A percentile compares a stretch with the other conserved stretches of the same genome.
These are phyloP conservation scores for Tylopilus balloui DNA, from an alignment of 768 basidiomycete genomes.

Conservation along the genomic window DNA sequence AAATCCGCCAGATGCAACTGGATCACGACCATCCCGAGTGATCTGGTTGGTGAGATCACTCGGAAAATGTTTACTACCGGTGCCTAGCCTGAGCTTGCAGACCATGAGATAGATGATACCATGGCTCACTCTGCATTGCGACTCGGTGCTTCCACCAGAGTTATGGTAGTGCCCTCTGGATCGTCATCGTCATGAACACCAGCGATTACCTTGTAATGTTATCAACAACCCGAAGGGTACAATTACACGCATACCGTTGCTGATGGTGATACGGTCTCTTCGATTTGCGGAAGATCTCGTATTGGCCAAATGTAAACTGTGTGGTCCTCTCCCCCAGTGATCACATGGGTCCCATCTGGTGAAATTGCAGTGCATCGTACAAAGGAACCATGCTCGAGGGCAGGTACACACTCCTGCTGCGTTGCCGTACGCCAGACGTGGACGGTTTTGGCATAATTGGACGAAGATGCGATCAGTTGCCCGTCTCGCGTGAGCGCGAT, in stretches of 20 bases:
- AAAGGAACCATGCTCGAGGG: neutral
- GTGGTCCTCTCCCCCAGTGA: neutral
- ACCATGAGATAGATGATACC: neutral
- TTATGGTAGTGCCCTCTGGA: neutral
- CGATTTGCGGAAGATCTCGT: neutral
- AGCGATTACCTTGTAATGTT: neutral
- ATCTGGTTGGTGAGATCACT: neutral
- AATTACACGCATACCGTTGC: neutral
- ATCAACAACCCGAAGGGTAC: neutral
- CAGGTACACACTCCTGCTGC: neutral
- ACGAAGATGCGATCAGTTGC: constrained; percentile 6
- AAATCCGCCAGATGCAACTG: constrained; percentile 5
- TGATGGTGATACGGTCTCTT: neutral
- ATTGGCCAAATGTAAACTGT: constrained; percentile 3
- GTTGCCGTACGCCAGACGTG: constrained; percentile 12
- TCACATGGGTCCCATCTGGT: neutral
- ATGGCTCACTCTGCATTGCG: neutral
- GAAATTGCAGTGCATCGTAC: constrained; percentile 2
- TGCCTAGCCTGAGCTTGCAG: neutral
- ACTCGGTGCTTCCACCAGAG: neutral
- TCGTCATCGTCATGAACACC: neutral
- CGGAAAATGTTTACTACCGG: neutral
- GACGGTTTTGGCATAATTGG: constrained; percentile 10
- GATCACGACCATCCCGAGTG: neutral
- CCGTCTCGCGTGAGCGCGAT: constrained; percentile 13